Conservation (phyloP, 108 stramenopile genomes). For the Skeletonema costatum region DNA sequence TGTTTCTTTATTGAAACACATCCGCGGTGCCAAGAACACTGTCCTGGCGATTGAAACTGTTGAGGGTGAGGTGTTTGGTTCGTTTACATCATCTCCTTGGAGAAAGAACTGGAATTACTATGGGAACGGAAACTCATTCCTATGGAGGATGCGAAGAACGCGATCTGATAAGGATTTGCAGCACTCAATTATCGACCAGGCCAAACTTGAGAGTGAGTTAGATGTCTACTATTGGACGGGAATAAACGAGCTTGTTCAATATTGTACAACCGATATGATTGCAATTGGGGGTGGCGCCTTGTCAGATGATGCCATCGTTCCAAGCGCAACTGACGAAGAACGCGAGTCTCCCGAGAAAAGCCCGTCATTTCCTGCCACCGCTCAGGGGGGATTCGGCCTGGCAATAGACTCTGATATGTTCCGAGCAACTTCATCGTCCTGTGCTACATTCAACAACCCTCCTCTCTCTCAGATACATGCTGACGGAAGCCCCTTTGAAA, state of each 20-base stretch:
- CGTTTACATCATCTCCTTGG: slow-evolving; percentile 68
- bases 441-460: slow-evolving; percentile 70
- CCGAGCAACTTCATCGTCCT: slow-evolving; percentile 72
- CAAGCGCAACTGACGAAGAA: slow-evolving; percentile 17
- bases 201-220: slow-evolving; percentile 71
- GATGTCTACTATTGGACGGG: slow-evolving; percentile 72
- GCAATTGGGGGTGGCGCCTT: slow-evolving; percentile 65
- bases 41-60: slow-evolving; percentile 80
- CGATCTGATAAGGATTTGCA: slow-evolving; percentile 53
- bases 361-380: background rate
- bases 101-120: slow-evolving; percentile 61
- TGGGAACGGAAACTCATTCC: slow-evolving; percentile 70
- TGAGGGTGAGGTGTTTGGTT: slow-evolving; percentile 82
- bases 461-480: slow-evolving; percentile 43
- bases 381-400: slow-evolving; percentile 75
- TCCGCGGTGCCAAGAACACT: slow-evolving; percentile 62
- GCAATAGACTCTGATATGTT: slow-evolving; percentile 68
- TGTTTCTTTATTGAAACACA: slow-evolving; percentile 57
- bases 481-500: slow-evolving; percentile 64
- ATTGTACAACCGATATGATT: slow-evolving; percentile 64
- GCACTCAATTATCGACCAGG: slow-evolving; percentile 71
- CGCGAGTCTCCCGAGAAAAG: slow-evolving; percentile 31
- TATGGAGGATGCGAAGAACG: slow-evolving; percentile 74
- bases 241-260: slow-evolving; percentile 58
- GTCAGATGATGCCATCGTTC: slow-evolving; percentile 17